A percentile compares a stretch with the other conserved stretches of the same genome.
These are phyloP conservation scores for Lotmaria passim DNA, from an alignment of 208 protist genomes.

Conservation along the genomic window DNA sequence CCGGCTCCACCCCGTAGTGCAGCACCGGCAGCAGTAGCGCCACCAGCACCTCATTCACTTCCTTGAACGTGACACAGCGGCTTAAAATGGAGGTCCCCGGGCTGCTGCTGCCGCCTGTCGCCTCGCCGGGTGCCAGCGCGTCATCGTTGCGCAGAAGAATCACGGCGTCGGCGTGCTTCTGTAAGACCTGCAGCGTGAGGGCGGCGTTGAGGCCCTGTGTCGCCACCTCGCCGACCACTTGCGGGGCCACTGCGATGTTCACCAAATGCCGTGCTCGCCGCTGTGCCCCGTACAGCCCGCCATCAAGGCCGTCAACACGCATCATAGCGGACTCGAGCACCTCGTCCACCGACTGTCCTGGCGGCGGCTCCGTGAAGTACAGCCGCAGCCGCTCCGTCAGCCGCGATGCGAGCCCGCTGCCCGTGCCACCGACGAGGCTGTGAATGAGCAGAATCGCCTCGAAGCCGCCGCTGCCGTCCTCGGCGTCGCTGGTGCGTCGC, in stretches of 20 bases:
- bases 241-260: conserved; percentile 73
- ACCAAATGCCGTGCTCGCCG: conserved; percentile 73
- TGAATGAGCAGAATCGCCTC: conserved; percentile 87
- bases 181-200: conserved; percentile 71
- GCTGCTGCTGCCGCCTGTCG: conserved; percentile 30
- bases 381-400: conserved; percentile 83
- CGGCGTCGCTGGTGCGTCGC: conserved; percentile 55
- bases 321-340: conserved; percentile 55
- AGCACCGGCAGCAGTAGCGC: conserved; percentile 76
- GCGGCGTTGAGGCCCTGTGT: conserved; percentile 81
- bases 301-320: conserved; percentile 70
- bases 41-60: conserved; percentile 85
- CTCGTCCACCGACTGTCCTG: conserved; percentile 42
- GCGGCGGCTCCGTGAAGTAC: conserved; percentile 77
- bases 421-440: conserved; percentile 85
- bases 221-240: conserved; percentile 70
- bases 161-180: conserved; percentile 63
- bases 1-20: conserved; percentile 45
- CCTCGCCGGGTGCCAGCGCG: conserved; percentile 45
- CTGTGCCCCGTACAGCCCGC: conserved; percentile 69
- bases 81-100: conserved; percentile 37
- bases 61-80: conserved; percentile 76
- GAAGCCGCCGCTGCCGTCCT: conserved; percentile 39
- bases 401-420: conserved; percentile 77
- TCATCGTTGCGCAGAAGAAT: conserved; percentile 87